Percentiles rank a stretch among this genome's conserved stretches.
Evolutionary conservation across 1,284 basidiomycete genomes (phyloP).

Genomic region (Cutaneotrichosporon spelunceum): DNA sequence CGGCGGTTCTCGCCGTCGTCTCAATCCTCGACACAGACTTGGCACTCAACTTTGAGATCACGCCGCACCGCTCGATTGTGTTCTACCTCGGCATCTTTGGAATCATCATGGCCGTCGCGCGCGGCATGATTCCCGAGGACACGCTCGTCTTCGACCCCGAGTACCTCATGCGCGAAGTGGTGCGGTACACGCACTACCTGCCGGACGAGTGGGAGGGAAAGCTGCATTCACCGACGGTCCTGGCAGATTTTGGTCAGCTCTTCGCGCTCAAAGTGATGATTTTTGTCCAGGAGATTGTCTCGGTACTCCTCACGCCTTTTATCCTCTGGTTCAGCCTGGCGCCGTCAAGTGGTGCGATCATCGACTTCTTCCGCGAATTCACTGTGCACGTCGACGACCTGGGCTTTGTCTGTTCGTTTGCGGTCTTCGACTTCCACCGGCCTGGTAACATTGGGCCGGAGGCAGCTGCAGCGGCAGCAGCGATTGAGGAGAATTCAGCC

Average conservation of each 20-base stretch:
- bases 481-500: background rate
- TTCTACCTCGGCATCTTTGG: constrained; percentile 91
- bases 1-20: constrained; percentile 84
- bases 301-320: constrained; percentile 89
- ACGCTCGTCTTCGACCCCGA: constrained; percentile 92
- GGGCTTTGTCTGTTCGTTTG: constrained; percentile 96
- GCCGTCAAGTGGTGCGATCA: constrained; percentile 75
- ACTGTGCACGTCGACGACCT: constrained; percentile 93
- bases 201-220: constrained; percentile 85
- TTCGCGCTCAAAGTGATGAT: constrained; percentile 84
- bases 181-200: constrained; percentile 92
- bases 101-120: constrained; percentile 76
- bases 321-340: constrained; percentile 91
- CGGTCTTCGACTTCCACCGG: constrained; percentile 93
- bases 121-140: constrained; percentile 95
- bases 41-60: constrained; percentile 91
- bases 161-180: constrained; percentile 81
- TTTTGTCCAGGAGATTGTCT: constrained; percentile 82
- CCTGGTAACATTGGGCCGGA: constrained; percentile 79
- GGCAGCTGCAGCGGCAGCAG: constrained; percentile 11
- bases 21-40: constrained; percentile 89
- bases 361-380: constrained; percentile 96
- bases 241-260: constrained; percentile 80
- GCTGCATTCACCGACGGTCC: constrained; percentile 85
- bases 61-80: constrained; percentile 82